Percentiles rank a stretch among this genome's conserved stretches.
Evolutionary conservation across 164 flowering plant species (phyloP).

Genomic region (Stephania japonica): DNA sequence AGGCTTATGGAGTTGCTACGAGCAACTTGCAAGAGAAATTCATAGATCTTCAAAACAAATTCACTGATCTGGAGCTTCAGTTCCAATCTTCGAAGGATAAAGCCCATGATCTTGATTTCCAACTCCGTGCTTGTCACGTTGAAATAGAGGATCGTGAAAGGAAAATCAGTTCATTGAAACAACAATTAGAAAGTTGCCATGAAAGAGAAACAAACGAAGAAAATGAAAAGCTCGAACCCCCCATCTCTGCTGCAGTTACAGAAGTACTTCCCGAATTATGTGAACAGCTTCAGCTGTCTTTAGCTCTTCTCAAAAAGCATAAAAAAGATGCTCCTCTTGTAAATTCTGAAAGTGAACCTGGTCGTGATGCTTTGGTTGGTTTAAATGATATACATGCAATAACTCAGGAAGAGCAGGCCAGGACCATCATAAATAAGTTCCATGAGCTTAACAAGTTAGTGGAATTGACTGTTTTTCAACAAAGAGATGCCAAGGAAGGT

Average conservation of each 20-base stretch:
- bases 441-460: constrained; percentile 30
- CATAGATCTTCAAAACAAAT: constrained; percentile 27
- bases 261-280: constrained; percentile 21
- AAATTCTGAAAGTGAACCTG: constrained; percentile 11
- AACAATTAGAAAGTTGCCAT: constrained; percentile 21
- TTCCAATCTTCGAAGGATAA: constrained; percentile 31
- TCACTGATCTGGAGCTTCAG: constrained; percentile 37
- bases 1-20: constrained; percentile 15
- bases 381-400: constrained; percentile 11
- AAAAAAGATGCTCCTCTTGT: constrained; percentile 15
- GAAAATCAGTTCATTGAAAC: constrained; percentile 26
- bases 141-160: constrained; percentile 21
- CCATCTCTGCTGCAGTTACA: constrained; percentile 14
- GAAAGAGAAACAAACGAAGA: constrained; percentile 19
- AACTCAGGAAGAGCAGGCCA: constrained; percentile 23
- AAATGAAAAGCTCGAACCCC: constrained; percentile 18
- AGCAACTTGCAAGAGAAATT: constrained; percentile 15
- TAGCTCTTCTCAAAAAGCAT: constrained; percentile 28
- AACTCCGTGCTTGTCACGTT: constrained; percentile 23
- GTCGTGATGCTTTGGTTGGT: constrained; percentile 14
- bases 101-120: constrained; percentile 30
- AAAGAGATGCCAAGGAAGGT: constrained; percentile 16
- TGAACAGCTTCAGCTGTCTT: constrained; percentile 31
- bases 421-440: constrained; percentile 25
- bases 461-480: constrained; percentile 28